Evolutionary conservation across 192 early-diverging fungal genomes (phyloP).

Genomic region (Umbelopsis ramanniana): DNA sequence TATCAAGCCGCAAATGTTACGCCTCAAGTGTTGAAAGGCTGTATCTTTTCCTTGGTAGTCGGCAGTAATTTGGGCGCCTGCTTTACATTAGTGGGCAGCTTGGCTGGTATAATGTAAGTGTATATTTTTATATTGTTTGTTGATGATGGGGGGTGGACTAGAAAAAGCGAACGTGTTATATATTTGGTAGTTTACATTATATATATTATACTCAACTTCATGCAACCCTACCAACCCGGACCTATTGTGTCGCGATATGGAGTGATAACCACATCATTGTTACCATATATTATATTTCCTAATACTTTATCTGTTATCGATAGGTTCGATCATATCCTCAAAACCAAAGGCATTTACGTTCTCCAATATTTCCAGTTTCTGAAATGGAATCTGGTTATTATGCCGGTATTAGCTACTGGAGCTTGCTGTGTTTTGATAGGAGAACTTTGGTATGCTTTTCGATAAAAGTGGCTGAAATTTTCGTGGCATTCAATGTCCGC

Average conservation of each 20-base stretch:
- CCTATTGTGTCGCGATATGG: background rate
- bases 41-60: conserved; percentile 72
- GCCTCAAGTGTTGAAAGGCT: conserved; percentile 53
- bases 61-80: conserved; percentile 88
- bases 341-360: conserved; percentile 49
- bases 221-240: background rate
- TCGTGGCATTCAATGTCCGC: background rate
- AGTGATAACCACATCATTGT: background rate
- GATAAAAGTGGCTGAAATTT: conserved; percentile 8
- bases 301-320: background rate
- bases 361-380: conserved; percentile 60
- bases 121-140: conserved; percentile 9
- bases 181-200: background rate
- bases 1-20: conserved; percentile 36
- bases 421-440: conserved; percentile 50
- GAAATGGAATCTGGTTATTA: conserved; percentile 60
- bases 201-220: background rate
- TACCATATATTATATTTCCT: background rate
- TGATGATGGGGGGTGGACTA: background rate
- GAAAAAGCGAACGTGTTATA: background rate
- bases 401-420: conserved; percentile 57
- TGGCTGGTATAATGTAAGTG: conserved; percentile 73
- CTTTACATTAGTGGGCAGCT: conserved; percentile 69
- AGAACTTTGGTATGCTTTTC: conserved; percentile 52
- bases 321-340: conserved; percentile 58